Evolutionary conservation across 2,329 filamentous ascomycete species (phyloP), one percentile per base, ranked within the genome.

Genomic region (Arthrobotrys megalospora): DNA sequence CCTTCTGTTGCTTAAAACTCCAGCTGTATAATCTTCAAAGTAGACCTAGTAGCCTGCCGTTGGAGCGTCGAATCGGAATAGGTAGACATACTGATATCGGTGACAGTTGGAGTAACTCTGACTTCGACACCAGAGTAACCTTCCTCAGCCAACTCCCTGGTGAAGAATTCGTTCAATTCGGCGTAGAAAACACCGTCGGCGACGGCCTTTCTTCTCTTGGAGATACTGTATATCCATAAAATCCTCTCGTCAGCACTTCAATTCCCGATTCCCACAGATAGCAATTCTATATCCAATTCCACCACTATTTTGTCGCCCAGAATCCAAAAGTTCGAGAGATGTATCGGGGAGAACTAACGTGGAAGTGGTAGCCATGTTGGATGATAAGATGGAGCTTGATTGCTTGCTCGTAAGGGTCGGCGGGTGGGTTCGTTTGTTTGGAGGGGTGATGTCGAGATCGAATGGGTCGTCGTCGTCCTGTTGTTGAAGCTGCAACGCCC

Each of bases 141-240:
- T 90, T 99, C 96, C 91, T 99, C 96, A 86, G 96, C 96, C 86
- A 99, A 90, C 89, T 99, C 96, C 88, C 96, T 95, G 91, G 98
- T 96, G 93, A 99, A 99, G 92, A 99, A 99, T 90, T 99, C 96
- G 92, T 99, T 99, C 88, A 99, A 90, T 89, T 99, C 96, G 90
- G 96, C 96, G 88, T 97, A 99, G 93, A 99, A 99, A 85, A 99
- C 96, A 91, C 96, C 96, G 88, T 99, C 96, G 83, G 92, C 93
- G 86, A 95, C 92, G 89, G 94, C 95, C 91, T 95, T 81, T 79
- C 80, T 81, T 76, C 81, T 81, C 80, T 82, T 82, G 63, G 81
- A 82, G 71, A 82, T 82, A 78, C 75, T 78, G 63, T 68, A 78
- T 62, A 36, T 50, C 48, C 60, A 71, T 48, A 68, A 52, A 52